Evolutionary conservation across 306 rosid species (phyloP), one percentile per base, ranked within the genome.

Genomic region (Cucurbita maxima): DNA sequence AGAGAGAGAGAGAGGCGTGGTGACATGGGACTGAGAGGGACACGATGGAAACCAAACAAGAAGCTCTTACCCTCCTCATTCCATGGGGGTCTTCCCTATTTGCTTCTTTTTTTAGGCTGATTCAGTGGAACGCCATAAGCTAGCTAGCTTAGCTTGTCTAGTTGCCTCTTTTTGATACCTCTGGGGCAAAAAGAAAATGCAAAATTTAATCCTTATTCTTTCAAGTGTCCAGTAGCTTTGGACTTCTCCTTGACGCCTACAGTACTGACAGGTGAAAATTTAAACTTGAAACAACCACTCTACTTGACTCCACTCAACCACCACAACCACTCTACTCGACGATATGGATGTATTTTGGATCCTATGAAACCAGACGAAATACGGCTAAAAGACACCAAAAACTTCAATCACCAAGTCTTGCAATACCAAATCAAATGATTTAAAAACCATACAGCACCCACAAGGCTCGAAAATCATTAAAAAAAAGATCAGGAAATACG

Each of bases 1-100:
- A 38, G 41, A 38, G 41, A 38, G 41, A 38, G 55, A 69, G 5
- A 47, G 68, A 63, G 73, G 6, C 18, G 41, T 67, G 40, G 40
- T 67, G 57, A 50, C 73, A 69, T 69, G 73, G 54, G 73, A 50
- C 54, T 52, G 78, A 75, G 72, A 75, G 78, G 36, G 78, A 75
- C 72, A 18, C 37, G 19, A 59, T 41, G 44, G 58, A 50, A 48
- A 70, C 58, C 15, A 50, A 70, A 15, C 58, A 58, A 50, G 68
- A 72, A 59, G 41, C 47, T 56, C 68, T 55, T 16, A 13, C 79
- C 68, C 67, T 34, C 75, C 75, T 76, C 55, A 67, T 56, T 67
- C 68, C 68, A 68, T 52, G 75, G 72, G 36, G 36, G 58, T 56
- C 36, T 68, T 3, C 58, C 45, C 58, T 70, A 50, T 70, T 70